phyloP scores from a whole-genome alignment of 257 asterid species.

The Leonotis leonurus region DNA sequence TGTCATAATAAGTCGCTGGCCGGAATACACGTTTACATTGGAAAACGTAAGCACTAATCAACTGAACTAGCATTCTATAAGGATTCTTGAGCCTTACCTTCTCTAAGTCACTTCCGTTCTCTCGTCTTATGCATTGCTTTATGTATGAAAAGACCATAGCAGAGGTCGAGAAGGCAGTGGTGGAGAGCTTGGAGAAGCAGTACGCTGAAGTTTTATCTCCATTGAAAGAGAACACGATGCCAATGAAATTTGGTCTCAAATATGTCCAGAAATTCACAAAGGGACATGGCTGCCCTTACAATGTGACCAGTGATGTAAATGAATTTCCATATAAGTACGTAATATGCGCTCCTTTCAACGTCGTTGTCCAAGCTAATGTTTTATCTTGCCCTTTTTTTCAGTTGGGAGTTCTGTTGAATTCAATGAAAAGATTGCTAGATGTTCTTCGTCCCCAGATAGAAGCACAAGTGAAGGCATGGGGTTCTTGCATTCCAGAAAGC shows the following conservation, averaged over 20 bases:
- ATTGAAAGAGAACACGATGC: conserved; percentile 66
- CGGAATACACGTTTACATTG: conserved; percentile 67
- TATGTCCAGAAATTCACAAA: conserved; percentile 78
- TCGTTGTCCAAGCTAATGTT: background rate
- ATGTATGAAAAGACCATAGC: conserved; percentile 54
- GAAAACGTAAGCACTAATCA: too few species aligned
- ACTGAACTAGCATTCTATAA: too few species aligned
- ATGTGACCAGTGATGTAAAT: conserved; percentile 52
- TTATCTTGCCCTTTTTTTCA: conserved; percentile 21
- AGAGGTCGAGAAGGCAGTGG: conserved; percentile 80
- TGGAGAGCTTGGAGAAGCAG: conserved; percentile 82
- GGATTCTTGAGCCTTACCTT: background rate
- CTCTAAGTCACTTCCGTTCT: background rate
- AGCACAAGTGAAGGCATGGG: conserved; percentile 65
- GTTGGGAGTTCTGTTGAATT: conserved; percentile 82
- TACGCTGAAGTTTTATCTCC: conserved; percentile 76
- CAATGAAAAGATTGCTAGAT: conserved; percentile 85
- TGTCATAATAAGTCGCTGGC: conserved; percentile 85
- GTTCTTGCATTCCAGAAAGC: conserved; percentile 70
- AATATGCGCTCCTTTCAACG: background rate
- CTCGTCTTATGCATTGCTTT: background rate
- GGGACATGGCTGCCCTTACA: conserved; percentile 46
- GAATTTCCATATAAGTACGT: background rate
- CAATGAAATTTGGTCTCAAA: conserved; percentile 77
- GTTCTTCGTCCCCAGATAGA: conserved; percentile 63